Base-by-base conservation (phyloP, 1,139 yeast genomes). In the Suhomyces wounanorum region DNA sequence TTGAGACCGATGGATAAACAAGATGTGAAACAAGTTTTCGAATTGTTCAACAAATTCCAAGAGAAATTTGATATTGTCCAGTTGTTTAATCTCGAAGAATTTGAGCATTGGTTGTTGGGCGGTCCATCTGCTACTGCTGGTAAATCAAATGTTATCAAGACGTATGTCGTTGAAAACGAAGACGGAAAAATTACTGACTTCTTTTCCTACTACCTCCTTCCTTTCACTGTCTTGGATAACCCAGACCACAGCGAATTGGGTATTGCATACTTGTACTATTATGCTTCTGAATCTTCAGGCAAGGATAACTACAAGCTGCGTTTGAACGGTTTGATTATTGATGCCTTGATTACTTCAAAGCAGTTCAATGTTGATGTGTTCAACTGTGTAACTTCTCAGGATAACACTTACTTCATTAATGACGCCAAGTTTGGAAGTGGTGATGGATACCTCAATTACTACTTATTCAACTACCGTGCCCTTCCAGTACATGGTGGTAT, bases 351-450 rank as follows among this genome's bases (percentile, higher is more conserved):
- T 51, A 73, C 90, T 39, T 85, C 96, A 37, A 87, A 88, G 67
- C 62, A 73, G 55, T 69, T 75, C 49, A 77, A 79, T 40, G 90
- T 89, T 61, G 99, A 94, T 67, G 98, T 95, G 3, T 90, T 92
- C 79, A 94, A 94, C 66, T 96, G 97, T 14, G 78, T 94, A 54
- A 85, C 97, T 0, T 79, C 91, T 11, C 96, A 92, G 70, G 99
- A 94, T 65, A 95, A 94, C 66, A 81, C 91, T 9, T 72, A 85
- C 53, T 90, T 94, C 70, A 74, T 94, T 59, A 87, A 89, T 38
- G 85, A 87, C 46, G 78, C 89, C 69, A 89, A 90, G 66, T 94
- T 95, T 67, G 97, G 97, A 23, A 82, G 84, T 45, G 99, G 99
- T 42, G 98, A 94, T 67, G 99, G 99, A 0, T 82, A 82, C 65